Base-by-base conservation (phyloP, 768 basidiomycete genomes). In the Termitomyces sp. region DNA sequence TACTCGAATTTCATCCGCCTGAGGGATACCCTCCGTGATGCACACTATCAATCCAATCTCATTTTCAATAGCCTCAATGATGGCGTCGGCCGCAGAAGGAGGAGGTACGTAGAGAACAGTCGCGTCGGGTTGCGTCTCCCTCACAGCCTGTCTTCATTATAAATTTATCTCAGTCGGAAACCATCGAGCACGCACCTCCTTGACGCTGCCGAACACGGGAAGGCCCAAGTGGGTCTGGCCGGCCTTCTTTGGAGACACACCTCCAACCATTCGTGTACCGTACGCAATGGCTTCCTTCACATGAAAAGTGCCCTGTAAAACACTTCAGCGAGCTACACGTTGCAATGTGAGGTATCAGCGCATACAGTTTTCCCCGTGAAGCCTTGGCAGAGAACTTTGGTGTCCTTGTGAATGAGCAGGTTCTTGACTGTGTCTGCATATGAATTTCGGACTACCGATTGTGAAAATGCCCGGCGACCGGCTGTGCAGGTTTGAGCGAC, bases 21-120 rank as follows among this genome's bases (percentile, higher is more conserved):
- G 97, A 15, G 97, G 97, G 68, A 99, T 99, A 46, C 97, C 97
- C 76, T 99, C 97, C 12, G 97, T 99, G 68, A 99, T 92, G 73
- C 95, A 96, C 51, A 99, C 97, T 79, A 99, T 99, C 62, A 99
- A 79, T 17, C 89, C 87, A 80, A 99, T 96, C 76, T 99, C 97
- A 68, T 92, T 93, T 75, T 98, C 97, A 69, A 99, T 98, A 40
- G 97, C 97, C 75, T 99, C 97, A 59, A 99, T 88, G 73, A 99
- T 98, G 46, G 97, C 97, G 66, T 96, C 96, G 34, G 94, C 97
- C 20, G 96, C 96, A 54, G 83, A 82, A 4, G 96, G 93, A n/a
- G 97, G 97, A 5, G 97, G 97, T 14, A 99, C 97, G 74, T 98
- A 99, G 76, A 99, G 87, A 61, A 99, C 87, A 40, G 94, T 89